Evolutionary conservation across 2,329 filamentous ascomycete genomes (phyloP), one percentile per base, ranked within the genome.

Genomic region (Colletotrichum lini): DNA sequence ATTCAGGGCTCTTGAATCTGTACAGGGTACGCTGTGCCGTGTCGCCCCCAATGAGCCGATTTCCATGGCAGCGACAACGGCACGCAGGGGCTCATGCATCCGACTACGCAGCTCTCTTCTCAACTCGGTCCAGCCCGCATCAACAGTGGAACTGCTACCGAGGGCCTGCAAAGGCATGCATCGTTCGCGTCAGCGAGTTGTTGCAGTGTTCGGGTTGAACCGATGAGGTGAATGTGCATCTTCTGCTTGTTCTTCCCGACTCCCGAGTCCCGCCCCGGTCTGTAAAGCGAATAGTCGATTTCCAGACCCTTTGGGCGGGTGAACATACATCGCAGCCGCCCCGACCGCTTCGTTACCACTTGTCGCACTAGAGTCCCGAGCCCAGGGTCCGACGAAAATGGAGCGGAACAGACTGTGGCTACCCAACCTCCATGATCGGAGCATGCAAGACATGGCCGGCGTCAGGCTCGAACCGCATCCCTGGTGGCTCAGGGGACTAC

Each of bases 351-450:
- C 18, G 49, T 47, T 53, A 62, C 56, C n/a, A 50, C 18, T 47
- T 40, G 23, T 42, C 35, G 35, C 52, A n/a, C 58, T 47, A 58
- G 40, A 38, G 52, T 66, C 16, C 13, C 60, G 26, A 52, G 60
- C 38, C 58, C 49, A 69, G 65, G 69, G 61, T 65, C 47, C 16
- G 60, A 70, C 67, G 65, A 69, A 72, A 72, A 72, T 68, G 35
- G 67, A 65, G 70, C 66, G 65, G 70, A 70, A 72, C 49, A n/a
- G 40, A 62, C 40, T 58, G 52, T 42, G 59, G 58, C 52, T 50
- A 58, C 58, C 69, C 68, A 64, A n/a, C 56, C 57, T 45, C 70
- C 66, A 70, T 70, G 47, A 70, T 66, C 66, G 70, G 66, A 72
- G 59, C 42, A 56, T 70, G 69, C 59, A 45, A 70, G 59, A 50